Base-by-base conservation (phyloP, 768 basidiomycete genomes). In the Tricholoma matsutake region DNA sequence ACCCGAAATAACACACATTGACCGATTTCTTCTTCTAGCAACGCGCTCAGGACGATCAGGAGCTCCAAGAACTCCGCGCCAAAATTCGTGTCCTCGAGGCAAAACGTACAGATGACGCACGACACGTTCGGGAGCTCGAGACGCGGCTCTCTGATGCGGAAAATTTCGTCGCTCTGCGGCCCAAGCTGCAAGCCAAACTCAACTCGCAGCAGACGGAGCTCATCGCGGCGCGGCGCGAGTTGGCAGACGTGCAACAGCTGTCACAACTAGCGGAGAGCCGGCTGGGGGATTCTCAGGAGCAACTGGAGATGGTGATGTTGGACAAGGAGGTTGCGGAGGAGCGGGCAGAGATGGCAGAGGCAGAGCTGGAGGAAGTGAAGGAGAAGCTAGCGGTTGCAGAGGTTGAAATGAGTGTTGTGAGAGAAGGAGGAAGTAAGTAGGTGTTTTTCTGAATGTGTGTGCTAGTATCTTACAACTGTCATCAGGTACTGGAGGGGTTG, bases 321-420 rank as follows among this genome's bases (percentile, higher is more conserved):
- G 97, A 99, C 71, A 94, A 94, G 75, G 97, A 99, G 72, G 87
- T 98, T 39, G 96, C 96, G 0, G 97, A 98, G 70, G 96, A 98
- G 73, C 86, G 86, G 61, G 88, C 91, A 0, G 96, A 98, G 72
- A 70, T 85, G 2, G 88, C 88, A 0, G 88, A 94, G 70, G 73
- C 80, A 0, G 94, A 95, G 69, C 68, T 95, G 54, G 92, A 91
- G 65, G 89, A 88, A 57, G 69, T 89, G 61, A 89, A 82, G 67
- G 96, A 98, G 74, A 84, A 81, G 65, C 63, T 93, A 53, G 92
- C 90, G 6, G 83, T 89, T 51, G 64, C 89, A 31, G 90, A 97
- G 69, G 88, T 97, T 13, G 96, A 98, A 72, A 76, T 94, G 49
- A 85, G 85, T 10, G 89, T 93, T 16, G 61, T 97, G 63, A 88